Evolutionary conservation across 2,329 filamentous ascomycete genomes (phyloP).

Genomic region (Chrysosporium keratinophilum): DNA sequence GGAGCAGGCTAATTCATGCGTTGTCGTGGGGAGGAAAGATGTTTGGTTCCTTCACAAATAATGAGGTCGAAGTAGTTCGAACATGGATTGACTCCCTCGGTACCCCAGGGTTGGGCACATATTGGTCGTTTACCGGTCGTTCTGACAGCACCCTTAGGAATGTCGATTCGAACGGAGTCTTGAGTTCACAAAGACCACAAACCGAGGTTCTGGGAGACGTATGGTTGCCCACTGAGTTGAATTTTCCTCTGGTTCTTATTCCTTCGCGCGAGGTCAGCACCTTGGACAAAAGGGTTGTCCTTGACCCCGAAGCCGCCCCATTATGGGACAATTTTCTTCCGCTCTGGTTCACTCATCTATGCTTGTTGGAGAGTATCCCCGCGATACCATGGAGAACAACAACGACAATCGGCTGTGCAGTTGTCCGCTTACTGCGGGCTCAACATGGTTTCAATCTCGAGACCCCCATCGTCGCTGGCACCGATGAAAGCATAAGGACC

Average conservation of each 20-base stretch:
- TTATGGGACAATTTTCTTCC: constrained; percentile 23
- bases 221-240: too few relatives aligned
- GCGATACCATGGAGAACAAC: constrained; percentile 29
- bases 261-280: not conserved
- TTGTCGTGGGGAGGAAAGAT: constrained; percentile 40
- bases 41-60: constrained; percentile 42
- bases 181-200: not conserved
- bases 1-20: constrained; percentile 36
- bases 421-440: constrained; percentile 33
- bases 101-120: not conserved
- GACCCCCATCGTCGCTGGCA: not conserved
- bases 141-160: not conserved
- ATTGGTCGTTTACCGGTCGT: not conserved
- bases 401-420: constrained; percentile 24
- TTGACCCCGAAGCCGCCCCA: too few relatives aligned
- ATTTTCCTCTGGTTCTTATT: not conserved
- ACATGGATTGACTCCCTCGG: constrained; percentile 34
- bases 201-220: too few relatives aligned
- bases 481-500: constrained; percentile 1
- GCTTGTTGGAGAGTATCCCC: constrained; percentile 32
- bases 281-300: not conserved
- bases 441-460: constrained; percentile 30
- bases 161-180: not conserved
- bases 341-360: constrained; percentile 31
- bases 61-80: constrained; percentile 31